Conservation (phyloP, 257 asterid genomes). For the Solanum etuberosum region DNA sequence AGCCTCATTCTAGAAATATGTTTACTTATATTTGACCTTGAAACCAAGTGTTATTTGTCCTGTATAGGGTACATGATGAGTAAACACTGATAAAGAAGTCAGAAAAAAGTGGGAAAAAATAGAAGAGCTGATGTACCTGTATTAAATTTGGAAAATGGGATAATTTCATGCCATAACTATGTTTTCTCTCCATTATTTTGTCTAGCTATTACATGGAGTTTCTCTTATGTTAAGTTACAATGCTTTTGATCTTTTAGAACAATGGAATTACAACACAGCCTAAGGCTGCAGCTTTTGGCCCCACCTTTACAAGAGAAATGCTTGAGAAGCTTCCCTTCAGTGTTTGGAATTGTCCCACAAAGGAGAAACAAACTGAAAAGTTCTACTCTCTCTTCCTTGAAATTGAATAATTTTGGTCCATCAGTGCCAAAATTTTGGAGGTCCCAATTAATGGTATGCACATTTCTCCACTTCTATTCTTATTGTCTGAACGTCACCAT, state of each 20-base stretch:
- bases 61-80: not conserved
- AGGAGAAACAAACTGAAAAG: conserved; percentile 12
- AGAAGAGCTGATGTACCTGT: not conserved
- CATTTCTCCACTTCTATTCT: not conserved
- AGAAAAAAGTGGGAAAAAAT: not conserved
- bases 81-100: not conserved
- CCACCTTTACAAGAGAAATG: conserved; percentile 5
- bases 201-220: not conserved
- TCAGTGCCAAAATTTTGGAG: not conserved
- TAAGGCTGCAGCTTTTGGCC: conserved; percentile 14
- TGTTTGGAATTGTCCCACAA: conserved; percentile 1
- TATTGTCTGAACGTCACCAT: not conserved
- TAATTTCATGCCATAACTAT: not conserved
- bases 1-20: not conserved
- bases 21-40: not conserved
- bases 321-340: conserved; percentile 1
- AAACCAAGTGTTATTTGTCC: not conserved
- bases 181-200: not conserved
- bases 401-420: conserved; percentile 1
- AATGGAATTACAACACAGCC: conserved; percentile 39
- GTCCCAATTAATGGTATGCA: conserved; percentile 24
- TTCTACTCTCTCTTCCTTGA: conserved; percentile 1
- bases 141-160: not conserved
- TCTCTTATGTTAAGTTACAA: not conserved
- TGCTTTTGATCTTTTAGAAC: conserved; percentile 6